phyloP scores from a whole-genome alignment of 257 asterid species.

The Coffea eugenioides region DNA sequence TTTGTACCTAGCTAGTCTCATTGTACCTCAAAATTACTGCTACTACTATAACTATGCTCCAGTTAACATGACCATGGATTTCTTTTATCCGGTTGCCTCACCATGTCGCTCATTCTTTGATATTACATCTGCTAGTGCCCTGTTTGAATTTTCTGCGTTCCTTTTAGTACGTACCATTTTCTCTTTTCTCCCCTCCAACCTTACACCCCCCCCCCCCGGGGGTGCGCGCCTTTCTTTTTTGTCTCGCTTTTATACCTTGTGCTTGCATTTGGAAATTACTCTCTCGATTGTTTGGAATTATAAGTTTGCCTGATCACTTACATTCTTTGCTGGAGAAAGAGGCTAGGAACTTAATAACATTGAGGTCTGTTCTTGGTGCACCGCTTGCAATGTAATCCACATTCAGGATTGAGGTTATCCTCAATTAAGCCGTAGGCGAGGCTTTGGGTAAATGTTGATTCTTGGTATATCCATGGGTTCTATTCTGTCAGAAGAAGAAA shows the following conservation, averaged over 20 bases:
- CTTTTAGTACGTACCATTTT: background rate
- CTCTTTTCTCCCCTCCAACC: no score
- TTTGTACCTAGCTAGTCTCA: slow-evolving; percentile 45
- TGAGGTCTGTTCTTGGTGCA: background rate
- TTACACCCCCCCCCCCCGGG: no score
- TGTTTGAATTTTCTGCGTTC: background rate
- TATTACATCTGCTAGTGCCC: slow-evolving; percentile 4
- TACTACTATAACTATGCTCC: background rate
- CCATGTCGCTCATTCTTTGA: background rate
- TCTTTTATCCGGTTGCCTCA: slow-evolving; percentile 20
- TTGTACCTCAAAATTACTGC: background rate
- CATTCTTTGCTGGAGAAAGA: background rate
- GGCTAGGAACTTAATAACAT: background rate
- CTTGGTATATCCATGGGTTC: background rate
- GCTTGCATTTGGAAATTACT: background rate
- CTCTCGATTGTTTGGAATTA: background rate
- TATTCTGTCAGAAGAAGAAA: background rate
- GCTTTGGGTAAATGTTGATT: background rate
- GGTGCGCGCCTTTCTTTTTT: no score
- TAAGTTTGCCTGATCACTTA: background rate
- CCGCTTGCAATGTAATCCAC: background rate
- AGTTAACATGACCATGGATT: background rate
- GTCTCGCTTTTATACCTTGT: background rate
- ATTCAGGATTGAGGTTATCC: background rate
- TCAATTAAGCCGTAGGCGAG: background rate